Conservation (phyloP, 192 early-diverging fungal genomes). For the Coemansia sp. region DNA sequence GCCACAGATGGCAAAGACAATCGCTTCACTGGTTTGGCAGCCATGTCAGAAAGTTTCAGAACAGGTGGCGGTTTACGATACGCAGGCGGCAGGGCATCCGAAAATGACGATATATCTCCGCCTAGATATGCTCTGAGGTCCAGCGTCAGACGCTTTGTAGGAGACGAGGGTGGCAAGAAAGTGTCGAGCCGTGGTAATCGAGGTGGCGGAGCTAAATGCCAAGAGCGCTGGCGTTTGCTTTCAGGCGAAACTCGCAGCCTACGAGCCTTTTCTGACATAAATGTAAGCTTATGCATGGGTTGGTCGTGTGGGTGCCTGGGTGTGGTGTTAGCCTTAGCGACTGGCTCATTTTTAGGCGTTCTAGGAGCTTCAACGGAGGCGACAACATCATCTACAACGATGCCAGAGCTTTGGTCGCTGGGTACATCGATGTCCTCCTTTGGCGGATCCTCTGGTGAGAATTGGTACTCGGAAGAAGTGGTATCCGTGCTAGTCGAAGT, state of each 20-base stretch:
- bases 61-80: neutral
- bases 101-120: conserved; percentile 19
- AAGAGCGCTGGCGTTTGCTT: neutral
- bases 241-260: conserved; percentile 25
- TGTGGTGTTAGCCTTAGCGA: neutral
- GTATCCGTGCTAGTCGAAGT: neutral
- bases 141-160: conserved; percentile 15
- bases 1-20: neutral
- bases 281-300: conserved; percentile 20
- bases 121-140: conserved; percentile 8
- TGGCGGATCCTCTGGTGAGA: conserved; percentile 1
- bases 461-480: neutral
- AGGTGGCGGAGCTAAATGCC: neutral
- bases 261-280: conserved; percentile 23
- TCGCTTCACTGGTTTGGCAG: neutral
- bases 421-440: neutral
- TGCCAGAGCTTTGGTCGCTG: neutral
- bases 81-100: neutral
- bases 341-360: neutral
- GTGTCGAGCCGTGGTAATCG: neutral
- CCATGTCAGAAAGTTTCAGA: neutral
- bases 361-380: neutral
- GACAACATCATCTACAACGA: neutral
- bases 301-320: neutral
- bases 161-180: conserved; percentile 11